Evolutionary conservation across 441 rosid species (phyloP), one percentile per base, ranked within the genome.

Genomic region (Pelargonium fulgidum): DNA sequence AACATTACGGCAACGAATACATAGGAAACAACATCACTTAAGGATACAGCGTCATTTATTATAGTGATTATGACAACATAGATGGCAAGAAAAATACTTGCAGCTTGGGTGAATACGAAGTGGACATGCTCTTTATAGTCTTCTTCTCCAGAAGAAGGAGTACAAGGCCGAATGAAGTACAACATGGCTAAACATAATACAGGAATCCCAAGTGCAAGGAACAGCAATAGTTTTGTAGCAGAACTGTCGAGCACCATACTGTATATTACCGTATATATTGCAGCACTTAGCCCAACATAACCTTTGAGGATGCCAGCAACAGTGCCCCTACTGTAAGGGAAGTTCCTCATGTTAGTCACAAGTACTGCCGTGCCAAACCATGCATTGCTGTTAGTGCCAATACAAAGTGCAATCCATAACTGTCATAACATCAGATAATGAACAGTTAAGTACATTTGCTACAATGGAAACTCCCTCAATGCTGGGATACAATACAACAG

Each of bases 301-400:
- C 97, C 98, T 86, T 94, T 94, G 75, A 94, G 97, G 65, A 94
- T 86, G 74, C 98, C 98, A 11, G 89, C 85, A 74, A 94, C 94
- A 62, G 96, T 87, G 41, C 99, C 98, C 70, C 97, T 79, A 71
- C 87, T 87, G 70, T 87, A 81, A 17, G 98, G 98, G 72, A 94
- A 94, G 77, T 94, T 94, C 81, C 97, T 86, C 99, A 94, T 94
- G 79, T 93, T 94, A 71, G 99, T 94, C 20, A 94, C 98, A 5
- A 92, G 90, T 67, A 93, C 87, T 19, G 98, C 93, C 14, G 99
- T 94, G 71, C 92, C 89, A 76, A 84, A 88, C 98, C 99, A 93
- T 48, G 97, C 88, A 81, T 83, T 88, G 77, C 99, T 85, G 74
- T 91, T 88, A 58, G 96, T 73, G 17, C 84, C 99, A 56, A 94